A percentile compares a stretch with the other conserved stretches of the same genome.
Evolutionary conservation across 352 stramenopile genomes (phyloP).

Genomic region (Phytophthora fragariae): DNA sequence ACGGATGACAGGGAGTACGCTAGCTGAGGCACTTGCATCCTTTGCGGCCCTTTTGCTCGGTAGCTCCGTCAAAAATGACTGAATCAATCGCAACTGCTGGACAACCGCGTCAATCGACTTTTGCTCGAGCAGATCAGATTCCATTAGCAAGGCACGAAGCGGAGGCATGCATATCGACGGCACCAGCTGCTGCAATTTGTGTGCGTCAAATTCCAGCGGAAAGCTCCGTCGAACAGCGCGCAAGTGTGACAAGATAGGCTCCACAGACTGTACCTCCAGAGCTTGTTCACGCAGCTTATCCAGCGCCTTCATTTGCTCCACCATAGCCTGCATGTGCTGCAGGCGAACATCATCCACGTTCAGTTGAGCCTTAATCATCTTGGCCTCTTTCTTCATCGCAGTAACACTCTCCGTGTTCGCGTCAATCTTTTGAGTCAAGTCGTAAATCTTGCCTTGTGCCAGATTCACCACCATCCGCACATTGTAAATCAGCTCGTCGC

Average conservation of each 20-base stretch:
- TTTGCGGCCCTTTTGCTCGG: conserved; percentile 20
- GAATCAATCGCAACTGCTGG: conserved; percentile 63
- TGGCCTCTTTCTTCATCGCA: conserved; percentile 71
- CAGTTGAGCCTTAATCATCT: conserved; percentile 69
- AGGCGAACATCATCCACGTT: conserved; percentile 64
- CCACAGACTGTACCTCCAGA: conserved; percentile 50
- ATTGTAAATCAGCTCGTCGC: conserved; percentile 93
- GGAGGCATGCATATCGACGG: conserved; percentile 72
- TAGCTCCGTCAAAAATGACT: conserved; percentile 68
- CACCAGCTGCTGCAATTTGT: conserved; percentile 75
- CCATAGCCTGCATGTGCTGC: conserved; percentile 57
- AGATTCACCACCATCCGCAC: conserved; percentile 90
- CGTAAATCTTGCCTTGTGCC: conserved; percentile 78
- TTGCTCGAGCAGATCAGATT: conserved; percentile 51
- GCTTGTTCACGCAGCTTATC: conserved; percentile 38
- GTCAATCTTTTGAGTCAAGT: conserved; percentile 78
- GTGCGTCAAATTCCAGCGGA: conserved; percentile 76
- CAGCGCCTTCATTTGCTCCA: conserved; percentile 54
- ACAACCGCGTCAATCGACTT: conserved; percentile 37
- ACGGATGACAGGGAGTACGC: conserved; percentile 71
- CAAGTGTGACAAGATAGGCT: conserved; percentile 53
- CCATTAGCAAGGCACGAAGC: conserved; percentile 56
- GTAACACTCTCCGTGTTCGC: conserved; percentile 53
- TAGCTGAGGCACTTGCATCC: conserved; percentile 15
- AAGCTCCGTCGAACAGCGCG: conserved; percentile 52